phyloP scores from a whole-genome alignment of 495 filamentous ascomycete genomes.

The Aspergillus sclerotioniger region DNA sequence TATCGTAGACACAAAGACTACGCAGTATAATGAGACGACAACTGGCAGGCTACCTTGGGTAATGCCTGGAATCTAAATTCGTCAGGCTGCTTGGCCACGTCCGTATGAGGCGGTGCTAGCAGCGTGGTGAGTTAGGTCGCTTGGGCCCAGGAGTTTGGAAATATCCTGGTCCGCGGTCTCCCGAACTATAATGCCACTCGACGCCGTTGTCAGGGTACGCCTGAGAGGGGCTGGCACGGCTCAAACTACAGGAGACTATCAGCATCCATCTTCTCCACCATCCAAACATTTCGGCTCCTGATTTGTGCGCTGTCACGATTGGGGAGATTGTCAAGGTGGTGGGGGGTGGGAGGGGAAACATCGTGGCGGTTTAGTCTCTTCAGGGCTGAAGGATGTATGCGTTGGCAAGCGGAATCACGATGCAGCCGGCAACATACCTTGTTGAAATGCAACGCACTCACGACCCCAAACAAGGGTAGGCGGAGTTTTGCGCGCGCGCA shows the following conservation, averaged over 20 bases:
- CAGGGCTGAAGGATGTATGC: constrained; percentile 45
- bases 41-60: constrained; percentile 29
- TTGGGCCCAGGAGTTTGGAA: constrained; percentile 20
- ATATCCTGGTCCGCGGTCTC: constrained; percentile 25
- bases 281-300: constrained; percentile 16
- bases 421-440: constrained; percentile 47
- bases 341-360: constrained; percentile 20
- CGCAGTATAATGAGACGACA: constrained; percentile 31
- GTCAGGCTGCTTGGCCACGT: constrained; percentile 27
- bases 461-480: constrained; percentile 21
- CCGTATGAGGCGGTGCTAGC: constrained; percentile 31
- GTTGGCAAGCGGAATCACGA: constrained; percentile 45
- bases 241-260: constrained; percentile 28
- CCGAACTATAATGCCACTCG: constrained; percentile 20
- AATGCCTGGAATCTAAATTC: constrained; percentile 13
- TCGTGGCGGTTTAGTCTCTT: constrained; percentile 33
- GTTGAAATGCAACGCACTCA: constrained; percentile 38
- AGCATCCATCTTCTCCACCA: constrained; percentile 27
- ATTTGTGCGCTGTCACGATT: constrained; percentile 34
- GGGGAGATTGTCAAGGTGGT: constrained; percentile 19
- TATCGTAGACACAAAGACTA: constrained; percentile 25
- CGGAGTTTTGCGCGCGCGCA: constrained; percentile 5
- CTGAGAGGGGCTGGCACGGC: constrained; percentile 17
- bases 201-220: constrained; percentile 26
- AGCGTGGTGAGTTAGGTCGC: constrained; percentile 16